Conservation (phyloP, 2,329 filamentous ascomycete genomes). For the Colletotrichum ledebouriae region DNA sequence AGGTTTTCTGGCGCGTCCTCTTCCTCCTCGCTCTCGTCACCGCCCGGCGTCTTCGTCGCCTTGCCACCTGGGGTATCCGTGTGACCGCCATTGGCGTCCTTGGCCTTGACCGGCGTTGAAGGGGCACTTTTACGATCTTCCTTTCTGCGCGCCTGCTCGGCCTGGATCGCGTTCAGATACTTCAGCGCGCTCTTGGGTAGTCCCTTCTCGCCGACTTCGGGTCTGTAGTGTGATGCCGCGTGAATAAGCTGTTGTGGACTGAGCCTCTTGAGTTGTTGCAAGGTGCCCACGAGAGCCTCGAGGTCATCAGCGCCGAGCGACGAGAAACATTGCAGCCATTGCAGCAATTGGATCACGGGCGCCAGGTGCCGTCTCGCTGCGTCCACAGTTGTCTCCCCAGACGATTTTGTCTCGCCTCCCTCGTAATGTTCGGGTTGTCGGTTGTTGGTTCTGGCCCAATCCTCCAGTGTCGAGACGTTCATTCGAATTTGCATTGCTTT, state of each 20-base stretch:
- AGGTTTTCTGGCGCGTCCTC: constrained; percentile 80
- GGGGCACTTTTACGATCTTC: constrained; percentile 64
- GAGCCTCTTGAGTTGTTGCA: constrained; percentile 88
- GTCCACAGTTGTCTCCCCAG: constrained; percentile 89
- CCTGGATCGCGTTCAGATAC: constrained; percentile 85
- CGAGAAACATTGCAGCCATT: constrained; percentile 98
- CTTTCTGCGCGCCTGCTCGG: constrained; percentile 74
- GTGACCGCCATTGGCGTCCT: constrained; percentile 58
- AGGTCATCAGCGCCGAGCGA: constrained; percentile 88
- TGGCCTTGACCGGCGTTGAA: constrained; percentile 58
- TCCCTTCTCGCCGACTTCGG: constrained; percentile 94
- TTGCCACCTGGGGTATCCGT: constrained; percentile 58
- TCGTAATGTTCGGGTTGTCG: constrained; percentile 96
- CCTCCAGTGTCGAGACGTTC: constrained; percentile 95
- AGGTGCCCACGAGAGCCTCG: constrained; percentile 87
- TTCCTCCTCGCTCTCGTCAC: constrained; percentile 60
- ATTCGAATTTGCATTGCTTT: constrained; percentile 99
- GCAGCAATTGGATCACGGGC: constrained; percentile 91
- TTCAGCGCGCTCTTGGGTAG: constrained; percentile 90
- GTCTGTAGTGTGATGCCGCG: constrained; percentile 90
- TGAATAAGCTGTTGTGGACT: constrained; percentile 92
- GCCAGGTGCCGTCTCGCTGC: constrained; percentile 86
- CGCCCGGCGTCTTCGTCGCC: constrained; percentile 54
- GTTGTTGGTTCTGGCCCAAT: constrained; percentile 96
- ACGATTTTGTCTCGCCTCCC: constrained; percentile 86